Evolutionary conservation across 2,329 filamentous ascomycete species (phyloP).

Genomic region (Fusarium sp.): DNA sequence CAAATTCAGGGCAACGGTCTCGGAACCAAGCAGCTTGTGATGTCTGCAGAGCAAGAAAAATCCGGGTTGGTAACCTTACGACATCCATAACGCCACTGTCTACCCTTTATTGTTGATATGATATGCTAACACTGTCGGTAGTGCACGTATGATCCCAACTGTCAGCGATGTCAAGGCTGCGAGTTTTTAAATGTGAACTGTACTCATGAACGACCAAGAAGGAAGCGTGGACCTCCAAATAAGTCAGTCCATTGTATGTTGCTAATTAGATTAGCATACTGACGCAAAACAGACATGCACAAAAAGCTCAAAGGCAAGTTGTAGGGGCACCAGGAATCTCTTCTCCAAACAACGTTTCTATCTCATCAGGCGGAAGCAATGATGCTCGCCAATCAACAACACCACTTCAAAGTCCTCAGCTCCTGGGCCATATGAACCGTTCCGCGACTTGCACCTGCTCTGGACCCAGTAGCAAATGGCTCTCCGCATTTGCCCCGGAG

Average conservation of each 20-base stretch:
- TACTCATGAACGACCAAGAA: constrained; percentile 35
- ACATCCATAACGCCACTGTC: background rate
- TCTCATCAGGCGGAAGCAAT: background rate
- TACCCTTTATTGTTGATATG: background rate
- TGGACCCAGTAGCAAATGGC: constrained; percentile 14
- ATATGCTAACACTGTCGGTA: background rate
- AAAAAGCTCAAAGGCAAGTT: background rate
- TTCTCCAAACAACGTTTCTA: background rate
- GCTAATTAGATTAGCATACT: background rate
- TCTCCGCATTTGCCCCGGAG: constrained; percentile 34
- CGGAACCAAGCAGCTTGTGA: constrained; percentile 43
- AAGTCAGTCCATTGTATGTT: background rate
- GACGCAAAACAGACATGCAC: constrained; percentile 18
- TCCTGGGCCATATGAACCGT: background rate
- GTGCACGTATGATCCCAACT: constrained; percentile 31
- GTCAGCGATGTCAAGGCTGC: constrained; percentile 32
- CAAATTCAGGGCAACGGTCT: background rate
- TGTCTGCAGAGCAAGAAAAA: constrained; percentile 41
- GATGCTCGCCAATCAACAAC: constrained; percentile 4
- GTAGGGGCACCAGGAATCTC: background rate
- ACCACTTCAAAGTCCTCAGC: constrained; percentile 14
- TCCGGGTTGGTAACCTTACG: constrained; percentile 23
- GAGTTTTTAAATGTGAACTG: constrained; percentile 33
- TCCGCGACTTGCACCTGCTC: background rate
- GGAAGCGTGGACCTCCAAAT: constrained; percentile 42